A percentile compares a stretch with the other conserved stretches of the same genome.
phyloP scores from a whole-genome alignment of 257 asterid genomes.

The Scutellaria galericulata region DNA sequence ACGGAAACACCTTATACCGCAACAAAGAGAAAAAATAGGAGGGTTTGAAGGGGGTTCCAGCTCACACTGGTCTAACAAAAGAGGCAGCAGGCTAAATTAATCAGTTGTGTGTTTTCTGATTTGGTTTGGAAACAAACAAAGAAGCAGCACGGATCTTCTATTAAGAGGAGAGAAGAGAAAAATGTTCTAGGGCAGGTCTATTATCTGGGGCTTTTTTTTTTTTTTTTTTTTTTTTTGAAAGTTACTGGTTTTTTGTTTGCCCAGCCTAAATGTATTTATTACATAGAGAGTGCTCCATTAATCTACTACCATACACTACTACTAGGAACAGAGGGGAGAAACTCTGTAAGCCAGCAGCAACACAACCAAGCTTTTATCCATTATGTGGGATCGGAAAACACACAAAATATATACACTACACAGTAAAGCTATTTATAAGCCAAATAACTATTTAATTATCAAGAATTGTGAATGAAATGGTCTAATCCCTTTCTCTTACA shows the following conservation, averaged over 20 bases:
- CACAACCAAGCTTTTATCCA: no score
- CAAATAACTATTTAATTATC: conserved; percentile 20
- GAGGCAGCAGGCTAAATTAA: background rate
- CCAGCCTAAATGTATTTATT: background rate
- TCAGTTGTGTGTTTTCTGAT: background rate
- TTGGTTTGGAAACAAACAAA: background rate
- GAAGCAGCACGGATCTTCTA: background rate
- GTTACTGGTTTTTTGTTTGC: background rate
- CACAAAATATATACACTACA: conserved; percentile 12
- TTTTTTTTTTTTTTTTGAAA: background rate
- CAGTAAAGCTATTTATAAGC: conserved; percentile 4
- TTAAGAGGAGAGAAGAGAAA: background rate
- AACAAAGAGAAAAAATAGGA: no score
- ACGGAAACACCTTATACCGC: background rate
- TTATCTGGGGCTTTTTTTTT: no score
- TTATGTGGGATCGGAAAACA: background rate
- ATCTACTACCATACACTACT: conserved; percentile 12
- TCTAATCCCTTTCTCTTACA: conserved; percentile 6
- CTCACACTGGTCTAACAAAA: background rate
- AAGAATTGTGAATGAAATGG: conserved; percentile 18
- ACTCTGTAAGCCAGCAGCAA: conserved; percentile 11
- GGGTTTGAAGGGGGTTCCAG: background rate
- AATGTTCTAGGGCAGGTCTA: background rate
- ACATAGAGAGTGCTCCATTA: background rate
- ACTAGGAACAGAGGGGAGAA: conserved; percentile 9